Conservation (phyloP, 768 basidiomycete genomes). For the Mycena alexandri region DNA sequence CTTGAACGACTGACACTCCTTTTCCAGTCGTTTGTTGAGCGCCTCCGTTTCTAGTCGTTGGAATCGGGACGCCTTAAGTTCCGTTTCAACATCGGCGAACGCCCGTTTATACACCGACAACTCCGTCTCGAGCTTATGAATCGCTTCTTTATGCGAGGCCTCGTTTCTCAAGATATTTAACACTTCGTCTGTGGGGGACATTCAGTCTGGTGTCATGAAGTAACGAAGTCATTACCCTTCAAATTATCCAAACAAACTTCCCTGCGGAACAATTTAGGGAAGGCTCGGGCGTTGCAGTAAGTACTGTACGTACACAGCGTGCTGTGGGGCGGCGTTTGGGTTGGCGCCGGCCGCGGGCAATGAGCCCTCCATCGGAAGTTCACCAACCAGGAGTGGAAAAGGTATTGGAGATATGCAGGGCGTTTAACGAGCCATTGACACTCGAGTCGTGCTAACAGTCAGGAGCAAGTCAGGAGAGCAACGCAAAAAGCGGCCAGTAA, state of each 20-base stretch:
- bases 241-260: conserved; percentile 32
- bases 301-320: conserved; percentile 22
- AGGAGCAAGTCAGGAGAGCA: too few relatives aligned
- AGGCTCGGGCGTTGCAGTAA: too few relatives aligned
- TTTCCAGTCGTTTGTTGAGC: conserved; percentile 45
- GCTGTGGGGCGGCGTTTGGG: conserved; percentile 11
- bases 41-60: conserved; percentile 32
- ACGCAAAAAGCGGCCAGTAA: too few relatives aligned
- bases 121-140: conserved; percentile 56
- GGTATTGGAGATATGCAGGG: background rate
- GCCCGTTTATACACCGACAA: conserved; percentile 59
- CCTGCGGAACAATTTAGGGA: conserved; percentile 2
- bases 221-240: conserved; percentile 13
- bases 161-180: conserved; percentile 53
- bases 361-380: conserved; percentile 26
- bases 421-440: conserved; percentile 14
- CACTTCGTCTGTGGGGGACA: conserved; percentile 53
- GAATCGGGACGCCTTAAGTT: conserved; percentile 34
- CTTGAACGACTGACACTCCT: conserved; percentile 39
- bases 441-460: too few relatives aligned
- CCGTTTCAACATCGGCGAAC: conserved; percentile 54
- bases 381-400: background rate
- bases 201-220: background rate
- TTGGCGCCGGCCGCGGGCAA: conserved; percentile 6
- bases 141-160: conserved; percentile 44